Base-by-base conservation (phyloP, 768 basidiomycete species). In the Pilatotrama ljubarskyi region DNA sequence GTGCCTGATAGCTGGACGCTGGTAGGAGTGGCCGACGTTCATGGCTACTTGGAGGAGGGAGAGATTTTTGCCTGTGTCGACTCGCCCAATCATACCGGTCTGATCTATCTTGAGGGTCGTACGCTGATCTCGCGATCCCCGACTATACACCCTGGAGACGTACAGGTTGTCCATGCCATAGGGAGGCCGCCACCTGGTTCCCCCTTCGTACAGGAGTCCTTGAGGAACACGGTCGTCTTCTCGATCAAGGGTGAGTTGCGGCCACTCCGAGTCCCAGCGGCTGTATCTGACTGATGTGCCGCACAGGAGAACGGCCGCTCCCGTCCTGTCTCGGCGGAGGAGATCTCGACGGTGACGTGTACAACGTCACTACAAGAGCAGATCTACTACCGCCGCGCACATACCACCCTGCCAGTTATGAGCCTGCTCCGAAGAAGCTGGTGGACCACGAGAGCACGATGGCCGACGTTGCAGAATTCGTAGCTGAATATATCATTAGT, bases 21-120 rank as follows among this genome's bases (percentile, higher is more conserved):
- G 1, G 89, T 90, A 4, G 89, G 89, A 0, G 82, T 90, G 7
- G 87, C 87, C 0, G 89, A 92, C 67, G 77, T 84, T 1, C 84
- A 86, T 60, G 68, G 72, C 1, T 81, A 76, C 58, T 76, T 90
- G 5, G 32, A 75, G 35, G 79, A 80, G 55, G 78, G 78, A 1
- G 75, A 89, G 62, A 79, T 91, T 18, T 92, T 87, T 66, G 85
- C 80, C 1, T 87, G 82, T 62, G 73, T 85, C 43, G 79, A 79
- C 51, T 74, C 74, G 14, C 65, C 72, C 0, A 75, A 82, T 25
- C 75, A 76, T 15, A 56, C 64, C 17, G 58, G 57, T 14, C 61
- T 71, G 0, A 69, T 72, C 4, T 87, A 82, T 65, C 75, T 89
- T 1, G 73, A 82, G 60, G 87, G 88, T 0, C 75, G 69, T 2